A percentile compares a stretch with the other conserved stretches of the same genome.
Evolutionary conservation across 305 asterid genomes (phyloP).

Genomic region (Fraxinus ornus): DNA sequence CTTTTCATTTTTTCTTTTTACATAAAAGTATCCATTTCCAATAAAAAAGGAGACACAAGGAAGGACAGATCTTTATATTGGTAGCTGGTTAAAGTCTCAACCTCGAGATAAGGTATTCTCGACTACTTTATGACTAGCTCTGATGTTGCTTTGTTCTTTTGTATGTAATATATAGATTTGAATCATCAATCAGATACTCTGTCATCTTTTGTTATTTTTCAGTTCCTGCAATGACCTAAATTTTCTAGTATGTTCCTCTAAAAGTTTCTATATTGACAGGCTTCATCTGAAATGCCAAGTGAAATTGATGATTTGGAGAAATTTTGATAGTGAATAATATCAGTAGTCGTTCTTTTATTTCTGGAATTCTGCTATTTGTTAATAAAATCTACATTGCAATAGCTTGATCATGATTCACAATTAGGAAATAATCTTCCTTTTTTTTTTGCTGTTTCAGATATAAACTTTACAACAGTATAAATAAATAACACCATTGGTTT

Average conservation of each 20-base stretch:
- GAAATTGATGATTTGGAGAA: slow-evolving; percentile 5
- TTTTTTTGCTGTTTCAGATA: background rate
- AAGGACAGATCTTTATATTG: slow-evolving; percentile 68
- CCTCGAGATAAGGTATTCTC: slow-evolving; percentile 79
- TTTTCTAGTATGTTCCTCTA: background rate
- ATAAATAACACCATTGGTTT: background rate
- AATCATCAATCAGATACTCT: slow-evolving; percentile 2
- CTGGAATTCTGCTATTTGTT: slow-evolving; percentile 8
- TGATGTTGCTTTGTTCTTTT: background rate
- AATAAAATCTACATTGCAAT: background rate
- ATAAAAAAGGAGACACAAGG: slow-evolving; percentile 78
- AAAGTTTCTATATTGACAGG: background rate
- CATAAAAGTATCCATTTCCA: slow-evolving; percentile 81
- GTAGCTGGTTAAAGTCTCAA: slow-evolving; percentile 83
- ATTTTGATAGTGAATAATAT: background rate
- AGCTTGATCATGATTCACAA: slow-evolving; percentile 6
- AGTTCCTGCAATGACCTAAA: slow-evolving; percentile 7
- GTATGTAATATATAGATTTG: background rate
- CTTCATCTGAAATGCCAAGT: background rate
- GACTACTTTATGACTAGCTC: slow-evolving; percentile 5
- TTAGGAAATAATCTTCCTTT: slow-evolving; percentile 6
- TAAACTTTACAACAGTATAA: background rate
- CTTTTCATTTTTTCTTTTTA: background rate
- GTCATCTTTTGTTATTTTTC: background rate
- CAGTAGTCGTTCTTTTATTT: background rate